These are phyloP conservation scores for Verticillium klebahnii DNA, from an alignment of 2,329 filamentous ascomycete species.

Conservation along the genomic window DNA sequence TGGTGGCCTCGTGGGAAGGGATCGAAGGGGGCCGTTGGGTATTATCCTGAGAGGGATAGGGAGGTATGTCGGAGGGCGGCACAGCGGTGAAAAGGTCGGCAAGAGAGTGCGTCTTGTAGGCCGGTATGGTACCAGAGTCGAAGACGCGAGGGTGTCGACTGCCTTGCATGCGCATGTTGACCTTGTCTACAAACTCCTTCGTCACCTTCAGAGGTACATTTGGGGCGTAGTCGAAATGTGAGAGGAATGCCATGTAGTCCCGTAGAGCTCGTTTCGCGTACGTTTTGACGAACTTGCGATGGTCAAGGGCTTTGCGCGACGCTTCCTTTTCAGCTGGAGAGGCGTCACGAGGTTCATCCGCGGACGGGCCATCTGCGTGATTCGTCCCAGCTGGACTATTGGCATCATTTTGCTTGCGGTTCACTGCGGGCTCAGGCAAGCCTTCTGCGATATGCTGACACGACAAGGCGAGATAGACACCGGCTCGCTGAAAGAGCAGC, in stretches of 20 bases:
- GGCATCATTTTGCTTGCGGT: conserved; percentile 1
- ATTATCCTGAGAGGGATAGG: conserved; percentile 52
- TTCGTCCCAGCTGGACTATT: background rate
- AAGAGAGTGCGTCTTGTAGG: conserved; percentile 37
- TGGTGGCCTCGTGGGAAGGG: conserved; percentile 55
- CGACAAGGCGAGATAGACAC: conserved; percentile 67
- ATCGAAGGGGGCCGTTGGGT: conserved; percentile 26
- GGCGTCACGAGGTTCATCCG: conserved; percentile 15
- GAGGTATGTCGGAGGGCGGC: conserved; percentile 61
- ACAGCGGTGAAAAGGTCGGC: conserved; percentile 67
- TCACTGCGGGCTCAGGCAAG: conserved; percentile 26
- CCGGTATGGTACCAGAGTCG: conserved; percentile 10
- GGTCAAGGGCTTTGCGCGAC: conserved; percentile 29
- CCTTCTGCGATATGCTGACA: conserved; percentile 59
- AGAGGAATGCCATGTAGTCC: conserved; percentile 70
- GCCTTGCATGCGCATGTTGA: conserved; percentile 51
- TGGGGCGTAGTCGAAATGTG: conserved; percentile 74
- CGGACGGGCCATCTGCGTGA: background rate
- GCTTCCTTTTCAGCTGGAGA: conserved; percentile 41
- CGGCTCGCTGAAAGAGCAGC: conserved; percentile 70
- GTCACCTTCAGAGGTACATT: conserved; percentile 57
- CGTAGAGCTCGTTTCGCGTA: conserved; percentile 72
- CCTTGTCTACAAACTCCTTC: conserved; percentile 51
- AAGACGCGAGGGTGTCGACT: conserved; percentile 30
- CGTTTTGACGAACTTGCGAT: conserved; percentile 64